Conservation (phyloP, 2,329 filamentous ascomycete species). For the Pseudohalonectria lignicola region DNA sequence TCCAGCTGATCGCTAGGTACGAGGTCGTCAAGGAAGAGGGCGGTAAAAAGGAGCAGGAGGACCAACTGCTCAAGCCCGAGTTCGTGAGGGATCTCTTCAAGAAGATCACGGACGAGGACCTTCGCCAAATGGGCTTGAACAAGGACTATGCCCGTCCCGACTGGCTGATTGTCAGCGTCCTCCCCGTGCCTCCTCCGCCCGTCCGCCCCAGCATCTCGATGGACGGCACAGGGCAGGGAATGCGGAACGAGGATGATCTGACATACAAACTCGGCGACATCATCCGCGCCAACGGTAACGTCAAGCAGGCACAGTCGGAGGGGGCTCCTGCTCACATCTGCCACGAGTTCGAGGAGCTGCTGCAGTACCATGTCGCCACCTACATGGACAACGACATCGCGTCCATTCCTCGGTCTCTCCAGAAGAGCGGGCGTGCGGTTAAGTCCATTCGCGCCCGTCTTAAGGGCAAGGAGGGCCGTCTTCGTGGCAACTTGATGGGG, state of each 20-base stretch:
- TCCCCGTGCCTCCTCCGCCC: conserved; percentile 89
- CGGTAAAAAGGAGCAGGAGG: conserved; percentile 61
- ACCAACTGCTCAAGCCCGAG: conserved; percentile 66
- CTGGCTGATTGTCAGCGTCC: conserved; percentile 94
- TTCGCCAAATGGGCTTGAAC: conserved; percentile 82
- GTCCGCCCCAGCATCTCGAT: conserved; percentile 96
- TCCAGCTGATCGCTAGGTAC: conserved; percentile 63
- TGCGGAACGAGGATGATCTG: conserved; percentile 95
- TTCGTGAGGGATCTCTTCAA: conserved; percentile 80
- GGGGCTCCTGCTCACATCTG: conserved; percentile 87
- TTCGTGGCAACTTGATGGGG: conserved; percentile 98
- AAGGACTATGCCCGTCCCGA: conserved; percentile 92
- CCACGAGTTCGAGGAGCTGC: conserved; percentile 77
- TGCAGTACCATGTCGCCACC: conserved; percentile 97
- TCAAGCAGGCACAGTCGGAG: conserved; percentile 81
- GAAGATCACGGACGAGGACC: conserved; percentile 70
- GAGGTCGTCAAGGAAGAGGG: conserved; percentile 73
- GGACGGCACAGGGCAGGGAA: conserved; percentile 83
- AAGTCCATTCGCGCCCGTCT: conserved; percentile 94
- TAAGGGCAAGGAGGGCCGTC: conserved; percentile 97
- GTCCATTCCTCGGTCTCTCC: conserved; percentile 83
- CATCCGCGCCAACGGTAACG: conserved; percentile 92
- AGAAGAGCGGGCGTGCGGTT: conserved; percentile 92
- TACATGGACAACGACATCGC: conserved; percentile 99
- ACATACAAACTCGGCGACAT: conserved; percentile 99